These are phyloP conservation scores for Tremella mesenterica DNA, from an alignment of 768 basidiomycete species.

Conservation along the genomic window DNA sequence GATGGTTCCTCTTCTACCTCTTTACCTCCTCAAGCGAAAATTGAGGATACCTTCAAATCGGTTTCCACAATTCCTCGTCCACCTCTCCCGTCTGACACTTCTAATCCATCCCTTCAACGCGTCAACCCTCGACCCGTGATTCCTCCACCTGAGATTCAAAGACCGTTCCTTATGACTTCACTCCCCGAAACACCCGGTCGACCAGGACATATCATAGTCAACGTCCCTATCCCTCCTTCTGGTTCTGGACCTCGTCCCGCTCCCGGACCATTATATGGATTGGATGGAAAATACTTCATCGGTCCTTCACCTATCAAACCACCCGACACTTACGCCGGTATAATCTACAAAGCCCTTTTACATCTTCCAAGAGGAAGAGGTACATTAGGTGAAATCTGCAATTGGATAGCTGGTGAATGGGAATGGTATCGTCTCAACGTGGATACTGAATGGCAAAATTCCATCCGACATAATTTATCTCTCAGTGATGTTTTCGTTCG, in stretches of 20 bases:
- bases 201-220: constrained; percentile 38
- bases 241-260: constrained; percentile 38
- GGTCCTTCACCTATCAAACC: constrained; percentile 65
- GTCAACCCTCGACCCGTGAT: constrained; percentile 1
- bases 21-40: constrained; percentile 4
- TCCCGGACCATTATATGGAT: constrained; percentile 38
- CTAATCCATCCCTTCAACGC: constrained; percentile 9
- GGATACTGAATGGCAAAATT: constrained; percentile 85
- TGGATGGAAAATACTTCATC: constrained; percentile 42
- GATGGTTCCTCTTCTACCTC: constrained; percentile 1
- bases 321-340: constrained; percentile 77
- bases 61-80: not conserved
- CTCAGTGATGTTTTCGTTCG: constrained; percentile 87
- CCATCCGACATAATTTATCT: constrained; percentile 90
- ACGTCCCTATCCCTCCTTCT: constrained; percentile 39
- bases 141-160: constrained; percentile 31
- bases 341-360: constrained; percentile 79
- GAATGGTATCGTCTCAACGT: constrained; percentile 85
- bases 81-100: not conserved
- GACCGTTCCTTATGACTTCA: constrained; percentile 48
- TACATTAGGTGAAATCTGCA: constrained; percentile 83
- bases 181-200: constrained; percentile 50
- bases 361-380: constrained; percentile 51
- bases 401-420: constrained; percentile 79
- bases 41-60: not conserved